Conservation (phyloP, 1,284 basidiomycete genomes). For the Amylostereum areolatum region DNA sequence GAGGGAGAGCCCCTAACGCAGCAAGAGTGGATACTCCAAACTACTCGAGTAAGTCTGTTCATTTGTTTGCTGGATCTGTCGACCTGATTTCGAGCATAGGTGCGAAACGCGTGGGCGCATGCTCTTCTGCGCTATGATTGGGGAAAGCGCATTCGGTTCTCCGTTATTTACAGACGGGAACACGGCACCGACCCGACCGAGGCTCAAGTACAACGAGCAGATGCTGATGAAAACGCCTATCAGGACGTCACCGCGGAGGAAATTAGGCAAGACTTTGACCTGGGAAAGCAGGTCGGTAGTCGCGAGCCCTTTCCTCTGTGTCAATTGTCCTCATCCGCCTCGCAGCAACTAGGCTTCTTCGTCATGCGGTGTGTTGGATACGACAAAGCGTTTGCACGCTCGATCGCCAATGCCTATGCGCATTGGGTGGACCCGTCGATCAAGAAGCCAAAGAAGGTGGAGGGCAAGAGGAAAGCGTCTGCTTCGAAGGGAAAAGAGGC, state of each 20-base stretch:
- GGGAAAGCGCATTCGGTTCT: slow-evolving; percentile 10
- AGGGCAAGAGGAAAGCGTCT: too few species aligned
- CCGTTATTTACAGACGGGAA: slow-evolving; percentile 8
- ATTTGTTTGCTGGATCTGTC: neutral
- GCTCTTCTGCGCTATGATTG: slow-evolving; percentile 1
- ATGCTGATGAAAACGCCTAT: neutral
- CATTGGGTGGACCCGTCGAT: too few species aligned
- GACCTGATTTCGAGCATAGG: slow-evolving; percentile 2
- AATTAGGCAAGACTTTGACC: slow-evolving; percentile 14
- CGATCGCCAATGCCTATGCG: too few species aligned
- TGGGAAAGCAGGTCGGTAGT: slow-evolving; percentile 15
- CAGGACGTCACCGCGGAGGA: slow-evolving; percentile 7
- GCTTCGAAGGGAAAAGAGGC: too few species aligned
- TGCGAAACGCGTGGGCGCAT: slow-evolving; percentile 7
- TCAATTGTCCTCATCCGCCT: neutral
- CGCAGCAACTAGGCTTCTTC: slow-evolving; percentile 14
- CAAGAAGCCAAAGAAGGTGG: too few species aligned
- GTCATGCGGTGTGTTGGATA: slow-evolving; percentile 18
- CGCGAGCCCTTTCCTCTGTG: neutral
- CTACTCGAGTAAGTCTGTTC: slow-evolving; percentile 7
- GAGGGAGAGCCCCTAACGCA: slow-evolving; percentile 6
- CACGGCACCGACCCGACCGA: slow-evolving; percentile 10
- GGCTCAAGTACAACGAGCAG: slow-evolving; percentile 7
- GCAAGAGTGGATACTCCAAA: slow-evolving; percentile 14
- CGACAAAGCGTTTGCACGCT: slow-evolving; percentile 11